phyloP scores from a whole-genome alignment of 1,284 basidiomycete species.

The Rhizoctonia solani region DNA sequence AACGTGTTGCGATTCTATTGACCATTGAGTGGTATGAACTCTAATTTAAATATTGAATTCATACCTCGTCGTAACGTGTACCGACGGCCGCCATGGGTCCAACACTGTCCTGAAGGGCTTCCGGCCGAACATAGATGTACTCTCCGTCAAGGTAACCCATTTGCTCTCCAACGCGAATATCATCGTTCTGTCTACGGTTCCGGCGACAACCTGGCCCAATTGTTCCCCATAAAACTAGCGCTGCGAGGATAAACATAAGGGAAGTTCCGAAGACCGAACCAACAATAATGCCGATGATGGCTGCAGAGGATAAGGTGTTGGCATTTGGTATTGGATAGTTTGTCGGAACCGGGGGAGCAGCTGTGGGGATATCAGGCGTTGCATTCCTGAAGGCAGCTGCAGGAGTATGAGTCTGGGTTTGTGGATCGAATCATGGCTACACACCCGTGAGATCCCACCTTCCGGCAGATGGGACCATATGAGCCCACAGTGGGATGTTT shows the following conservation, averaged over 20 bases:
- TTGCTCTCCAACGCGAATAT: constrained; percentile 1
- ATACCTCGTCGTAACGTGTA: background rate
- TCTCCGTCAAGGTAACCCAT: constrained; percentile 28
- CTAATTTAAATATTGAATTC: background rate
- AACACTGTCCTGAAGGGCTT: background rate
- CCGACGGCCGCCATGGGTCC: background rate
- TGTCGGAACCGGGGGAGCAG: constrained; percentile 2
- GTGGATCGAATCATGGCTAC: background rate
- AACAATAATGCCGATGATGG: constrained; percentile 23
- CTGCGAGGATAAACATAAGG: constrained; percentile 21
- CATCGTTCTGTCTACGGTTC: background rate
- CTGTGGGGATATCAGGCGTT: background rate
- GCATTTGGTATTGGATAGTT: background rate
- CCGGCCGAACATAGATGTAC: constrained; percentile 22
- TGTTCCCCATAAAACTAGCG: constrained; percentile 3
- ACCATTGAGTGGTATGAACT: background rate
- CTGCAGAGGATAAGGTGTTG: background rate
- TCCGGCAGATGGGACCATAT: constrained; percentile 8
- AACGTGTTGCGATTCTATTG: background rate
- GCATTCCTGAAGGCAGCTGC: constrained; percentile 14
- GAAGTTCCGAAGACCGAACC: constrained; percentile 28
- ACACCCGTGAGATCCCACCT: constrained; percentile 22
- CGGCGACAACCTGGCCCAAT: background rate
- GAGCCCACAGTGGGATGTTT: constrained; percentile 14
- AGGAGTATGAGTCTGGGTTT: background rate